Conservation (phyloP, 164 flowering plant genomes). For the Amborella trichopoda region DNA sequence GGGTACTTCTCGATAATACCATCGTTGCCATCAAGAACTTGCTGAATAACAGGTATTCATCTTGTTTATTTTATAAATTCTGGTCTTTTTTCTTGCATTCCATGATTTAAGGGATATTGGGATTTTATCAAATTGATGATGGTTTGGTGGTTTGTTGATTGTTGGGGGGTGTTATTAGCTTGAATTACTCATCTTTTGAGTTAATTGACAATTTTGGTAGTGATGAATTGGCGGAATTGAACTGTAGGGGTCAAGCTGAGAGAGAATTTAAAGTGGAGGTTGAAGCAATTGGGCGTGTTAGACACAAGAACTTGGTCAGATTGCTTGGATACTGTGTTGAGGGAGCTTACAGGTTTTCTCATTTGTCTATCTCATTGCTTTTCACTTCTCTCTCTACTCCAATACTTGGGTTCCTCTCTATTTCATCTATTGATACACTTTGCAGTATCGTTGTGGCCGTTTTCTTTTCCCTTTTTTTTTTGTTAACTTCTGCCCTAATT, state of each 20-base stretch:
- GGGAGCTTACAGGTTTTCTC: constrained; percentile 83
- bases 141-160: neutral
- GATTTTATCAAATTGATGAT: neutral
- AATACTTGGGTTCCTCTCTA: neutral
- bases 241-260: constrained; percentile 88
- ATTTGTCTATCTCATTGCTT: neutral
- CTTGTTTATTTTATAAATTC: neutral
- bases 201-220: neutral
- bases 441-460: neutral
- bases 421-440: neutral
- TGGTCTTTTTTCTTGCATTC: neutral
- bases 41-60: constrained; percentile 68
- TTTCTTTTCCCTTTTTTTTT: neutral
- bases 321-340: constrained; percentile 94
- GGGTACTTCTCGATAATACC: constrained; percentile 64
- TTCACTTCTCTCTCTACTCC: too few species aligned
- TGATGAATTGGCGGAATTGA: constrained; percentile 4
- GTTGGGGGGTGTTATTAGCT: neutral
- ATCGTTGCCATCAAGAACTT: constrained; percentile 81
- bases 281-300: constrained; percentile 93
- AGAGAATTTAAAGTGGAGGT: constrained; percentile 90
- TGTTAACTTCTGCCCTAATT: neutral
- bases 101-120: neutral
- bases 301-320: constrained; percentile 94
- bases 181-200: neutral